Percentiles rank a stretch among this genome's conserved stretches.
Evolutionary conservation across 1,284 basidiomycete species (phyloP).

Genomic region (Psilocybe mexicana): DNA sequence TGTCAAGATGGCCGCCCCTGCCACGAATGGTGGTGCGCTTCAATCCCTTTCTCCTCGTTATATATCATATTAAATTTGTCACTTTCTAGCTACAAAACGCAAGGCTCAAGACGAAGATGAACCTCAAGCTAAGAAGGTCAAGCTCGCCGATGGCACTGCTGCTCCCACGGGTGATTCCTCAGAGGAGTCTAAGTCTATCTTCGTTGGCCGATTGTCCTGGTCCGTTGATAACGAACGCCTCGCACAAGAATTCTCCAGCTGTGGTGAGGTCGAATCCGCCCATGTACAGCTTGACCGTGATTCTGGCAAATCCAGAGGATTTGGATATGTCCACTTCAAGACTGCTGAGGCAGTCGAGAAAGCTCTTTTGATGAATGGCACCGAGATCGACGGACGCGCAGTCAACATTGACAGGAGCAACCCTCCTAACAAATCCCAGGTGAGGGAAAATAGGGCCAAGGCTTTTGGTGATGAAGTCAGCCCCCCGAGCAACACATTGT

Average conservation of each 20-base stretch:
- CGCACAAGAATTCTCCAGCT: slow-evolving; percentile 85
- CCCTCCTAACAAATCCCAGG: slow-evolving; percentile 54
- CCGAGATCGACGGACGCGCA: slow-evolving; percentile 90
- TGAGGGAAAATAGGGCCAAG: slow-evolving; percentile 72
- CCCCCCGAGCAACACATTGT: slow-evolving; percentile 78
- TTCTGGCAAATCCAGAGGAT: slow-evolving; percentile 86
- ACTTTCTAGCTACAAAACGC: slow-evolving; percentile 67
- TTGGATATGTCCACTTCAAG: slow-evolving; percentile 95
- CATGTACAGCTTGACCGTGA: slow-evolving; percentile 92
- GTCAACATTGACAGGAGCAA: slow-evolving; percentile 86
- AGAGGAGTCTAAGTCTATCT: slow-evolving; percentile 75
- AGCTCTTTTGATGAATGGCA: slow-evolving; percentile 75
- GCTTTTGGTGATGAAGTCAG: slow-evolving; percentile 75
- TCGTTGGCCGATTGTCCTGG: slow-evolving; percentile 95
- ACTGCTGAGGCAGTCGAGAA: slow-evolving; percentile 74
- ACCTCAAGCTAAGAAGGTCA: slow-evolving; percentile 80
- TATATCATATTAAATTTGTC: slow-evolving; percentile 5
- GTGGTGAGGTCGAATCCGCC: slow-evolving; percentile 86
- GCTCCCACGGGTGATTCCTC: slow-evolving; percentile 45
- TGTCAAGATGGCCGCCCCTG: slow-evolving; percentile 56
- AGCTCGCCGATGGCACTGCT: slow-evolving; percentile 61
- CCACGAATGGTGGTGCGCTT: slow-evolving; percentile 45
- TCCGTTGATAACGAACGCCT: slow-evolving; percentile 98
- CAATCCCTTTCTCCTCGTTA: neutral
- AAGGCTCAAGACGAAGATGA: slow-evolving; percentile 75